These are phyloP conservation scores for Penicillium sp. DNA, from an alignment of 2,329 filamentous ascomycete genomes.

Conservation along the genomic window DNA sequence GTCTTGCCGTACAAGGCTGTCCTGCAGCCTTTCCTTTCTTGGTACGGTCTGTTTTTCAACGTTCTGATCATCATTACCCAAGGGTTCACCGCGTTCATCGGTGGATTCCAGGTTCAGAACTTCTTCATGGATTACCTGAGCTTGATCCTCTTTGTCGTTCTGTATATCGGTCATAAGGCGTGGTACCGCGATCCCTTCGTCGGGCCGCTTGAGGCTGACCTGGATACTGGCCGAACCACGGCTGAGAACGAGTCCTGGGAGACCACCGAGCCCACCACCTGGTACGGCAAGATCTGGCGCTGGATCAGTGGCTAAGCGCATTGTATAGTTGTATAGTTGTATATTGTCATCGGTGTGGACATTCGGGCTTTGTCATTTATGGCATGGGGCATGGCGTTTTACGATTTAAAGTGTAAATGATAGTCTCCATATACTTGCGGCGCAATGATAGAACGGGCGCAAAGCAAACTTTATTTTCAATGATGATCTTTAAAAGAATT, in stretches of 20 bases:
- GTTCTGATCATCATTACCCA: slow-evolving; percentile 63
- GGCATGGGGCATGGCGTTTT: slow-evolving; percentile 13
- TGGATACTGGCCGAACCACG: slow-evolving; percentile 41
- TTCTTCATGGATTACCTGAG: slow-evolving; percentile 67
- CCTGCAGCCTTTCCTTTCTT: slow-evolving; percentile 62
- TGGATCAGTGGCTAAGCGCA: slow-evolving; percentile 18
- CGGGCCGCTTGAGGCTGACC: slow-evolving; percentile 41
- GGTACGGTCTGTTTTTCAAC: slow-evolving; percentile 65
- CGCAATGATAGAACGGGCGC: background rate
- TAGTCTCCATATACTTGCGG: background rate
- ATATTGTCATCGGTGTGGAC: background rate
- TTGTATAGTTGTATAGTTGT: background rate
- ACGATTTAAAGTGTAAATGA: background rate
- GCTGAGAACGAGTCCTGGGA: slow-evolving; percentile 38
- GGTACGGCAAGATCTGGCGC: slow-evolving; percentile 29
- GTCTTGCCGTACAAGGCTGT: slow-evolving; percentile 62
- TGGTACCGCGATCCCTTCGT: slow-evolving; percentile 38
- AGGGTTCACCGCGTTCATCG: slow-evolving; percentile 66
- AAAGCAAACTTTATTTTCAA: background rate
- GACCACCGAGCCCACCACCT: slow-evolving; percentile 29
- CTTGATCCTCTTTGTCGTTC: slow-evolving; percentile 59
- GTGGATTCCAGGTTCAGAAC: slow-evolving; percentile 53
- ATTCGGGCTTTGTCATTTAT: slow-evolving; percentile 1
- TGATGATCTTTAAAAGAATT: background rate
- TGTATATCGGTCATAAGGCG: slow-evolving; percentile 61